Base-by-base conservation (phyloP, 192 early-diverging fungal genomes). In the Entrophospora sp. region DNA sequence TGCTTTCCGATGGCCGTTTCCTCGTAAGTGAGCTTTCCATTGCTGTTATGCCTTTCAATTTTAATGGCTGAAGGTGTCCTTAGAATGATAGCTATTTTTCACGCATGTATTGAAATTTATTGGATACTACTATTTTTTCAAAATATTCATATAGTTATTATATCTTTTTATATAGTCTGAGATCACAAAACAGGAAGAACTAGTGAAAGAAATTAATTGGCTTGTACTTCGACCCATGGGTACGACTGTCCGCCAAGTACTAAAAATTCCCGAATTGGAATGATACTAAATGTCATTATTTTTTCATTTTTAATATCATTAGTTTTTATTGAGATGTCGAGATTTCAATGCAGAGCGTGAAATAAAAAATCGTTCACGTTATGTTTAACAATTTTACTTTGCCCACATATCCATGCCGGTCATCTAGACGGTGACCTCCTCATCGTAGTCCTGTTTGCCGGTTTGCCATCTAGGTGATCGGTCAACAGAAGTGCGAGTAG, bases 261-360 rank as follows among this genome's bases (percentile, higher is more conserved):
- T 68, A 5, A 68, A 30, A 14, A 68, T 68, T 16, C 67, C 66
- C 14, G 45, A 61, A 35, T 36, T 56, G n/a, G n/a, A 56, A 56
- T 55, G 16, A 55, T 55, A 53, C n/a, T n/a, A n/a, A n/a, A n/a
- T n/a, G n/a, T n/a, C n/a, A n/a, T n/a, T n/a, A n/a, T n/a, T n/a
- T n/a, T n/a, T n/a, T n/a, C n/a, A n/a, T n/a, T n/a, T n/a, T n/a
- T n/a, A n/a, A n/a, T n/a, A n/a, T n/a, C n/a, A n/a, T n/a, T n/a
- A n/a, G n/a, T n/a, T n/a, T n/a, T n/a, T n/a, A n/a, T n/a, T n/a
- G n/a, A n/a, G n/a, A n/a, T n/a, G n/a, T n/a, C n/a, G n/a, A n/a
- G n/a, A n/a, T n/a, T n/a, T n/a, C n/a, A n/a, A n/a, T n/a, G n/a
- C n/a, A n/a, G n/a, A n/a, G n/a, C n/a, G n/a, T n/a, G n/a, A n/a